Percentiles rank a stretch among this genome's conserved stretches.
Conservation (phyloP, 192 early-diverging fungal species). For the Coemansia sp. region DNA sequence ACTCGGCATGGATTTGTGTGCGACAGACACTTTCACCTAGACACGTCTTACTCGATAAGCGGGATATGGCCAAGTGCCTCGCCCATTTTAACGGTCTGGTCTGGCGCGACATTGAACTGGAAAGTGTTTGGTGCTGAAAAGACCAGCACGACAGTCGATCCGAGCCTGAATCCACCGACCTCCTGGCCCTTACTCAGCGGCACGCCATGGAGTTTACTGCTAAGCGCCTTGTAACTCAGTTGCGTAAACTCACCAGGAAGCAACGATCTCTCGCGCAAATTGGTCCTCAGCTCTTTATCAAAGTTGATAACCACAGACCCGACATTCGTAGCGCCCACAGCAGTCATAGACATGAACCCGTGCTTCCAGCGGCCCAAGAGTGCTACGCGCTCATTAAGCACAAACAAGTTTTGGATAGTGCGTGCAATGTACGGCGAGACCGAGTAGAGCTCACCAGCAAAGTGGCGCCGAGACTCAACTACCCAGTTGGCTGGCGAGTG, state of each 20-base stretch:
- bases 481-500: conserved; percentile 97
- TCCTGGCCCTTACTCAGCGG: conserved; percentile 79
- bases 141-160: conserved; percentile 94
- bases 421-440: conserved; percentile 92
- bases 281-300: conserved; percentile 79
- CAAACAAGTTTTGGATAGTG: conserved; percentile 86
- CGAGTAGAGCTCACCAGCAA: conserved; percentile 93
- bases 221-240: conserved; percentile 65
- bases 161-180: conserved; percentile 93
- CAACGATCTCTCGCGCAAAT: conserved; percentile 58
- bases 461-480: conserved; percentile 85
- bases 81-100: conserved; percentile 81
- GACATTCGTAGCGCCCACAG: conserved; percentile 98
- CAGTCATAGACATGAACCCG: conserved; percentile 96
- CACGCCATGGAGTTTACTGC: conserved; percentile 63
- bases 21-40: not conserved
- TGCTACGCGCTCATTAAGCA: conserved; percentile 95
- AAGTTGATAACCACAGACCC: conserved; percentile 95
- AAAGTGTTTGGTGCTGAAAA: conserved; percentile 92
- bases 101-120: conserved; percentile 70
- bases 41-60: not conserved
- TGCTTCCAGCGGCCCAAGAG: conserved; percentile 89
- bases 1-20: not conserved
- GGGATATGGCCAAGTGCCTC: conserved; percentile 65
- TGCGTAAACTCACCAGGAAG: conserved; percentile 77